Base-by-base conservation (phyloP, 805 yeast species). In the Peterozyma xylosa region DNA sequence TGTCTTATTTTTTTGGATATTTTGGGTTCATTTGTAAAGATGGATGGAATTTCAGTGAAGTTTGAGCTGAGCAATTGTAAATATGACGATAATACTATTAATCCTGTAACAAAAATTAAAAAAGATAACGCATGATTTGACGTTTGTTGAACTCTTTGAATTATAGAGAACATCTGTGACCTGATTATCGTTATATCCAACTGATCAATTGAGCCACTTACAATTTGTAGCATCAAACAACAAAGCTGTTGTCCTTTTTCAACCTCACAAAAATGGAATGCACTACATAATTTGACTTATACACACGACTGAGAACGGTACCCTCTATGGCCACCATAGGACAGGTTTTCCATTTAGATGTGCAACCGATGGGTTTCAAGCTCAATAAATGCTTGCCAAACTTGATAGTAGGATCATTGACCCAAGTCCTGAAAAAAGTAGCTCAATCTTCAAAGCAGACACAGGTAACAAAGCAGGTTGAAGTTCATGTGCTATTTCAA, bases 101-200 rank as follows among this genome's bases (percentile, higher is more conserved):
- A 74, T 50, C 53, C 55, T 18, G 69, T 62, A 11, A 74, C 39
- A 1, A 53, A 38, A 6, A 75, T 62, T 2, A 74, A 62, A 30
- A 76, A 70, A 3, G 86, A 70, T 39, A 80, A 56, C 14, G 81
- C 71, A 43, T 68, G 74, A 56, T 79, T 81, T 27, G 76, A 62
- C 11, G 74, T 66, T 9, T 64, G 63, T 54, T 80, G 87, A 9
- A 67, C 59, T 50, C 76, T 62, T 47, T 70, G 73, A 0, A 60
- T 38, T 11, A 67, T 53, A 2, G 74, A 70, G 45, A 63, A 70
- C 76, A 71, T 71, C 5, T 21, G 7, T 21, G 7, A 21, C 7
- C 27, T 4, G 7, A 7, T 21, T 5, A 21, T 4, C 27, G 4
- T 21, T 21, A 21, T 21, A 5, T 7, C 4, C 4, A 5, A 21